A percentile compares a stretch with the other conserved stretches of the same genome.
These are phyloP conservation scores for Beauveria sp. DNA, from an alignment of 2,329 filamentous ascomycete genomes.

Conservation along the genomic window DNA sequence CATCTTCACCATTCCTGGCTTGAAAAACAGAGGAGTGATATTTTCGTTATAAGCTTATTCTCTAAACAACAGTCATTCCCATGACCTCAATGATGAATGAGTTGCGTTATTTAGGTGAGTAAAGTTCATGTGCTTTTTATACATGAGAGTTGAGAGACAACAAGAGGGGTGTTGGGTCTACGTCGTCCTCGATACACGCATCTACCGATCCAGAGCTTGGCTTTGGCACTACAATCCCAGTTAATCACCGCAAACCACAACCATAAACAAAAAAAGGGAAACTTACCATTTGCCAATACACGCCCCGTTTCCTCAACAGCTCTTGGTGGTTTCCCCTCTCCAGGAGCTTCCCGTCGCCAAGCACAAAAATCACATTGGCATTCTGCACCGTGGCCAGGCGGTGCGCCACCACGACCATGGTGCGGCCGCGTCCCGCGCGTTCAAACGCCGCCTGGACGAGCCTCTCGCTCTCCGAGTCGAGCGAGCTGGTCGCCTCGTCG, in stretches of 20 bases:
- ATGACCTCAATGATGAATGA: too few relatives aligned
- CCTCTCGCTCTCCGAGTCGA: constrained; percentile 57
- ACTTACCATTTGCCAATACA: constrained; percentile 53
- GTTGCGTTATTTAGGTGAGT: too few relatives aligned
- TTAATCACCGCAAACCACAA: constrained; percentile 17
- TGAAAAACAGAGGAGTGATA: too few relatives aligned
- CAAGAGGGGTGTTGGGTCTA: neutral
- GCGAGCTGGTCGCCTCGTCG: constrained; percentile 65
- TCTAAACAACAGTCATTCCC: neutral
- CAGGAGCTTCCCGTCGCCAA: constrained; percentile 54
- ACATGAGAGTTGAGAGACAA: neutral
- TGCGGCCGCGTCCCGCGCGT: constrained; percentile 48
- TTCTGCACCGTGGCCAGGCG: constrained; percentile 70
- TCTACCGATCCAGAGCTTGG: constrained; percentile 46
- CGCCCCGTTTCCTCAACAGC: constrained; percentile 41
- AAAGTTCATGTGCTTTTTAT: neutral
- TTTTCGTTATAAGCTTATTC: too few relatives aligned
- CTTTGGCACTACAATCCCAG: constrained; percentile 43
- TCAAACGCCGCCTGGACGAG: constrained; percentile 63
- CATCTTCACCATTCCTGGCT: neutral
- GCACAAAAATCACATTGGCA: constrained; percentile 72
- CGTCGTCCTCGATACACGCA: neutral
- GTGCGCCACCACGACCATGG: constrained; percentile 72
- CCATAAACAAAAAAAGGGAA: neutral
- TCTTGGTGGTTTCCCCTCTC: constrained; percentile 48